Evolutionary conservation across 331 rosid genomes (phyloP), one percentile per base, ranked within the genome.

Genomic region (Prunus yedoensis): DNA sequence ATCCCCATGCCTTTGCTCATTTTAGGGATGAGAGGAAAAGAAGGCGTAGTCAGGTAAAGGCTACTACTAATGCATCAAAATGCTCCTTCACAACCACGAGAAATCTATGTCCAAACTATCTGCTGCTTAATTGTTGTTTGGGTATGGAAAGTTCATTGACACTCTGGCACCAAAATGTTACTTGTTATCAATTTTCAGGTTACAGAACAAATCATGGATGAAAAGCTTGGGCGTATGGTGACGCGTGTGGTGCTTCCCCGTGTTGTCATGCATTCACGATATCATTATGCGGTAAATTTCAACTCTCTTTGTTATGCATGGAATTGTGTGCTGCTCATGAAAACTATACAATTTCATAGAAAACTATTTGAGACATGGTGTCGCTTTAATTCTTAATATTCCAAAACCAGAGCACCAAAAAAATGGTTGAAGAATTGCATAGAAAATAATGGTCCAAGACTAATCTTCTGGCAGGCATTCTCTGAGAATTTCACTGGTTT

Each of bases 231-330:
- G 62, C 93, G 99, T 53, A 74, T 84, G 77, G 99, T 89, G 49
- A 95, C 90, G 10, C 96, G 96, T 35, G 99, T 95, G 79, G 91
- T 95, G 83, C 99, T 95, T 89, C 99, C 99, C 25, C 98, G 90
- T 10, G 99, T 95, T 60, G 91, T 95, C 79, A 95, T 95, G 99
- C 97, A 92, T 77, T 88, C 99, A 4, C 84, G 99, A 65, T 77
- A 90, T 85, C 99, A 92, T 87, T 95, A 92, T 85, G 92, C 87
- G 90, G 97, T 92, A 84, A 79, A 60, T 53, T 45, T 25, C 60
- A 32, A 38, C 15, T 12, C 53, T 50, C 45, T 70, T 69, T 5
- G 5, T 60, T 3, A 2, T 16, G 57, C 23, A 58, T 59, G 25
- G 13, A 46, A 8, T 73, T 45, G 4, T 45, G 12, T 25, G 3